Conservation (phyloP, 2,329 filamentous ascomycete species). For the Penicillium sp. region DNA sequence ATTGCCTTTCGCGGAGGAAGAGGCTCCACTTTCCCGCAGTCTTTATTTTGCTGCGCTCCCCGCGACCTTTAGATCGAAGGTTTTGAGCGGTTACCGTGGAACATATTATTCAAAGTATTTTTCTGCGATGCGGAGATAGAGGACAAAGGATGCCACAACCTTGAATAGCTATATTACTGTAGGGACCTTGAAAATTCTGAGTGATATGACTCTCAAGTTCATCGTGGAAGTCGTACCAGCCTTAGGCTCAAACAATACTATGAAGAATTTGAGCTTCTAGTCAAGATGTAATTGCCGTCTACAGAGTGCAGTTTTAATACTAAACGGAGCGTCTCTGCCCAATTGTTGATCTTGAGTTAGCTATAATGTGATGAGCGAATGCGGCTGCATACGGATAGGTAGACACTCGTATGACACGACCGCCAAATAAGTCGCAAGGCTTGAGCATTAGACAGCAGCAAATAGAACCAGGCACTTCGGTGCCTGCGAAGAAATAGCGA, state of each 20-base stretch:
- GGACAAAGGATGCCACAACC: background rate
- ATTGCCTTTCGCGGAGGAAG: constrained; percentile 5
- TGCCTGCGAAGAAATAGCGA: constrained; percentile 20
- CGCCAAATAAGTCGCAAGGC: constrained; percentile 69
- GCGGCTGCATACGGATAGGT: constrained; percentile 79
- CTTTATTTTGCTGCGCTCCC: background rate
- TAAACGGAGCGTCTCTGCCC: no score
- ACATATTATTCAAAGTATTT: background rate
- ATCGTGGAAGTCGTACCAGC: constrained; percentile 2
- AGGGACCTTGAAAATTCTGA: background rate
- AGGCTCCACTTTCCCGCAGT: constrained; percentile 12
- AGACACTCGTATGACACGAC: constrained; percentile 69
- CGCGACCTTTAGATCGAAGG: background rate
- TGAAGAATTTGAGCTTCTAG: background rate
- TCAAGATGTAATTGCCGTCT: background rate
- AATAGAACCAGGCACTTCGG: constrained; percentile 19
- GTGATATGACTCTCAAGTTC: background rate
- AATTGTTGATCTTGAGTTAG: constrained; percentile 1
- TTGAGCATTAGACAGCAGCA: constrained; percentile 67
- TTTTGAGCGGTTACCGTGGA: background rate
- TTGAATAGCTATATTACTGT: background rate
- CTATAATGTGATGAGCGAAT: constrained; percentile 66
- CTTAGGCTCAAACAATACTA: background rate
- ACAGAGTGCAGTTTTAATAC: background rate
- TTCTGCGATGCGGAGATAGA: background rate